Conservation (phyloP, 805 yeast genomes). For the Barnettozyma sp. region DNA sequence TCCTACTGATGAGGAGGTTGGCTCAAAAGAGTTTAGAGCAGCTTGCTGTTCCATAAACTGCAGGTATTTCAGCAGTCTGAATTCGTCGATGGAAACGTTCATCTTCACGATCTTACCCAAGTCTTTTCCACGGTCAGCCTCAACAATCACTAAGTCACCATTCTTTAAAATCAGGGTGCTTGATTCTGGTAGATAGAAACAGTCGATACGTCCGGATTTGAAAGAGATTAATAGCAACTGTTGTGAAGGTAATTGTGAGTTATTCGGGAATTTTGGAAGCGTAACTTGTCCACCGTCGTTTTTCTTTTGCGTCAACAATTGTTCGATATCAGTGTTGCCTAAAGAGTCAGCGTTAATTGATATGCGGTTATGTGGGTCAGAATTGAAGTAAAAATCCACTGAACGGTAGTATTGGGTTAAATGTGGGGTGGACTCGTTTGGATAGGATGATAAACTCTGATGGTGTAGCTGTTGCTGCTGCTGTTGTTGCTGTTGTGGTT, state of each 20-base stretch:
- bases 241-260: constrained; percentile 20
- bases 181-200: constrained; percentile 50
- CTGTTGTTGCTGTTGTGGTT: no score
- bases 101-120: constrained; percentile 71
- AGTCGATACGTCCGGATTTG: constrained; percentile 75
- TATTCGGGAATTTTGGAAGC: constrained; percentile 19
- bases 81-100: constrained; percentile 53
- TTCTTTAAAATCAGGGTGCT: constrained; percentile 35
- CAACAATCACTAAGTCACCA: constrained; percentile 68
- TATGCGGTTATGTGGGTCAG: constrained; percentile 21
- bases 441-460: no score
- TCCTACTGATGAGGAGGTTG: constrained; percentile 7
- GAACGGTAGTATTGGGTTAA: constrained; percentile 16
- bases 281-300: constrained; percentile 9
- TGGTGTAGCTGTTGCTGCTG: no score
- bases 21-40: constrained; percentile 30
- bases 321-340: constrained; percentile 7
- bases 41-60: constrained; percentile 68
- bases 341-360: constrained; percentile 14
- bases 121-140: constrained; percentile 82
- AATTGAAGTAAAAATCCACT: constrained; percentile 21
- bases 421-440: constrained; percentile 15
- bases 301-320: constrained; percentile 10
- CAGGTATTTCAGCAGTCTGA: constrained; percentile 63
- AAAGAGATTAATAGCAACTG: constrained; percentile 61